Base-by-base conservation (phyloP, 2,329 filamentous ascomycete species). In the Fusarium sp. region DNA sequence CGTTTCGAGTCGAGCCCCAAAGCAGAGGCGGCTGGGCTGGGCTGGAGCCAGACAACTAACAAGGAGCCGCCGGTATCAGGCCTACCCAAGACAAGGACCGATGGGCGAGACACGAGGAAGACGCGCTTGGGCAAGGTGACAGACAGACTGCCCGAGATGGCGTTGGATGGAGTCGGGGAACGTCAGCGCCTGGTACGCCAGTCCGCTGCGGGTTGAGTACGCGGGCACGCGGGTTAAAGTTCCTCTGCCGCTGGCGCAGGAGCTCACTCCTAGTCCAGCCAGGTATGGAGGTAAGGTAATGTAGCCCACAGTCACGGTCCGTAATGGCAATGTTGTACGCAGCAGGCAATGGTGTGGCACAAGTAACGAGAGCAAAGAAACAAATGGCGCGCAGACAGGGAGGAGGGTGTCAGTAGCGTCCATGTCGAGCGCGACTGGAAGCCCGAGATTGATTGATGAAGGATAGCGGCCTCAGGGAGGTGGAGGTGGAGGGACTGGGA, bases 391-490 rank as follows among this genome's bases (percentile, higher is more conserved):
- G 58, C 52, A 64, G 60, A 62, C 68, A 74, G 71, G 74, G 76
- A 76, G 73, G 75, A 78, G 75, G 77, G 76, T 78, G 74, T 63
- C 68, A 68, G 77, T 77, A 78, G 72, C 52, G 58, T 68, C 45
- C n/a, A 54, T 66, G 68, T 40, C 66, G 70, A 72, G 68, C 66
- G 63, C 70, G 70, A 73, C 73, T 70, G 61, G 67, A 74, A 70
- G 73, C 67, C 74, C 66, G 71, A 73, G 57, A 65, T 68, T 76
- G 76, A 78, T 77, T 74, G 76, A 78, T 72, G 76, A 73, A 79
- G 73, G 66, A 76, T 75, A 75, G 75, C 74, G 73, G 77, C 66
- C 65, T 66, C 69, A 74, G 66, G 69, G 68, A 79, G 70, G 74
- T 66, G 69, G 75, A 78, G 65, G 64, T 65, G 64, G 70, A 65